Conservation (phyloP, 2,329 filamentous ascomycete genomes). For the Diaporthe batatas region DNA sequence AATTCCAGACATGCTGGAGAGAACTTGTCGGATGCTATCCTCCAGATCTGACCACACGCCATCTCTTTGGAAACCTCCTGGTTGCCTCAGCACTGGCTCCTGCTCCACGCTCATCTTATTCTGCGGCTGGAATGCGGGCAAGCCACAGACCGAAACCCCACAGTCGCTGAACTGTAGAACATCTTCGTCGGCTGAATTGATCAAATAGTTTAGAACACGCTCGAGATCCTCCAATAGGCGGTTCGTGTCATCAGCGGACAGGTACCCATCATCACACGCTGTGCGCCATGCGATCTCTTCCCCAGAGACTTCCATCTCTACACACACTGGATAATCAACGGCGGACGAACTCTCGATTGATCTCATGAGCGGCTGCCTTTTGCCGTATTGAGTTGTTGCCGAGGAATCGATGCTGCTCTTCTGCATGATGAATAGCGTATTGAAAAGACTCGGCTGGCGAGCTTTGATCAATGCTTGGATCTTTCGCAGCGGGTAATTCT, state of each 20-base stretch:
- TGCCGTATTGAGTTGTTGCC: not conserved
- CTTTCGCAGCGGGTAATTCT: constrained; percentile 82
- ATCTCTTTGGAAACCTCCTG: constrained; percentile 30
- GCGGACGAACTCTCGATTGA: constrained; percentile 75
- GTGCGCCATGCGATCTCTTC: constrained; percentile 76
- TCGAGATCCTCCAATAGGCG: constrained; percentile 72
- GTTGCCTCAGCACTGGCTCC: not conserved
- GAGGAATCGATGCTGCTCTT: constrained; percentile 46
- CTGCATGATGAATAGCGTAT: constrained; percentile 70
- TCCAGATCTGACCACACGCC: constrained; percentile 54
- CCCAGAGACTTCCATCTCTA: constrained; percentile 78
- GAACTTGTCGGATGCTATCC: constrained; percentile 58
- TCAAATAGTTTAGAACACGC: constrained; percentile 67
- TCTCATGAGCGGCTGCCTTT: constrained; percentile 61
- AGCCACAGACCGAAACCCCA: constrained; percentile 74
- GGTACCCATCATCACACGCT: constrained; percentile 73
- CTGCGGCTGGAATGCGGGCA: constrained; percentile 59
- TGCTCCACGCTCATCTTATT: not conserved
- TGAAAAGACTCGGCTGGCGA: constrained; percentile 60
- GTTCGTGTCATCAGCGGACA: constrained; percentile 60
- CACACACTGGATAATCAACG: constrained; percentile 85
- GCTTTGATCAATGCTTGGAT: constrained; percentile 62
- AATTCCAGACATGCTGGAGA: constrained; percentile 72
- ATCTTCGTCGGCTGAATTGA: constrained; percentile 61
- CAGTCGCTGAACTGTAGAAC: constrained; percentile 67